Evolutionary conservation across 352 stramenopile species (phyloP).

Genomic region (Globisporangium paddicum): DNA sequence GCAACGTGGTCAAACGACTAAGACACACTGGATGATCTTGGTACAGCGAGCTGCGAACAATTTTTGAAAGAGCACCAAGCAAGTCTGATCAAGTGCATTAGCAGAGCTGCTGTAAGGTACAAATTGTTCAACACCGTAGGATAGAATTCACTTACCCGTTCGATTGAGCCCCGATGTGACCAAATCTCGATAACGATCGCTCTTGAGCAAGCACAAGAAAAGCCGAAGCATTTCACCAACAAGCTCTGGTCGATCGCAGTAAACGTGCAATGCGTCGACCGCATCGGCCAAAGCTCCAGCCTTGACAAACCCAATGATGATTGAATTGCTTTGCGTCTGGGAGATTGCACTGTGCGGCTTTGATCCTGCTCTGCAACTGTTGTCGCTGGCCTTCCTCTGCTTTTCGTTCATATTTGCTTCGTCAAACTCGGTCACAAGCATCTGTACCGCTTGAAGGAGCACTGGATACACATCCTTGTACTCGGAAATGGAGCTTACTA

Average conservation of each 20-base stretch:
- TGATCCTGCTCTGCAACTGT: background rate
- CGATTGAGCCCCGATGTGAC: background rate
- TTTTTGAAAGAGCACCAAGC: background rate
- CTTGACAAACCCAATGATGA: background rate
- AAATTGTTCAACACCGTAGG: background rate
- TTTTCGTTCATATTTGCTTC: background rate
- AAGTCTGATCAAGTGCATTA: background rate
- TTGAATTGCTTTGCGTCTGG: background rate
- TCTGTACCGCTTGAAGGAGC: conserved; percentile 20
- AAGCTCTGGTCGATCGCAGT: conserved; percentile 2
- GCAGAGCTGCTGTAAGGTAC: background rate
- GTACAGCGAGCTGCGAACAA: background rate
- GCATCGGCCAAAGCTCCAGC: background rate
- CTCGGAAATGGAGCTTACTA: conserved; percentile 26
- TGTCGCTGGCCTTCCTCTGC: background rate
- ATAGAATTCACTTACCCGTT: background rate
- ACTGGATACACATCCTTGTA: conserved; percentile 30
- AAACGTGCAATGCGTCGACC: conserved; percentile 1
- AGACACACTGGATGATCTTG: conserved; percentile 11
- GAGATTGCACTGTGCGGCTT: background rate
- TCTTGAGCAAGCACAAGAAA: background rate
- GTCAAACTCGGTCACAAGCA: conserved; percentile 15
- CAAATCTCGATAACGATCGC: background rate
- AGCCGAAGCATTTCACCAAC: background rate
- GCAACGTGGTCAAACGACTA: conserved; percentile 13